Evolutionary conservation across 805 yeast genomes (phyloP), one percentile per base, ranked within the genome.

Genomic region (Starmerella geochares): DNA sequence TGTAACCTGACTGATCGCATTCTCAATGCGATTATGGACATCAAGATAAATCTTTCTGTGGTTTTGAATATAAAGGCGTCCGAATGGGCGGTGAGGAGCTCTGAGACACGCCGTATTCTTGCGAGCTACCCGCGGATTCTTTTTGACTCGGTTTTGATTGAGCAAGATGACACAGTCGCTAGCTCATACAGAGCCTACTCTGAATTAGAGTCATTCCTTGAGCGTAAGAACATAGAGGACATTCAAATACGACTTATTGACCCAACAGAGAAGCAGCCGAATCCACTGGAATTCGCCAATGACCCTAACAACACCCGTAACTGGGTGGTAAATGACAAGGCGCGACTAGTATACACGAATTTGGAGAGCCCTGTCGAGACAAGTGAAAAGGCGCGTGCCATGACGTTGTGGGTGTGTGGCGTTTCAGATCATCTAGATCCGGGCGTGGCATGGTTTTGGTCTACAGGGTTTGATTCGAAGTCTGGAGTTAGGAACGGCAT

Each of bases 21-120:
- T 11, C 62, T 82, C 40, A 73, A 74, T 10, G 74, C 85, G 0
- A 75, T 83, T 10, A 60, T 65, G 35, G 70, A 69, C 3, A 62
- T 79, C 46, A 66, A 73, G 16, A 61, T 81, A 36, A 73, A 79
- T 52, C 69, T 81, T 70, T 74, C 79, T 0, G 56, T 83, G 20
- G 63, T 83, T 0, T 58, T 81, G 51, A 86, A 86, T 1, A 73
- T 82, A 2, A 78, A 83, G 83, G 74, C 80, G 36, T 77, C 79
- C 0, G 54, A 57, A 6, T 50, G 56, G 56, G 29, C 5, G 2
- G 33, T 17, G 9, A 19, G 13, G 5, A 19, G 23, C 13, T 11
- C 37, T 13, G 41, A 49, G 14, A 4, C 49, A 9, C 50, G 49
- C 17, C 46, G 54, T 6, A 19, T 55, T 23, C 43, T 54, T 23